Evolutionary conservation across 345 rosid species (phyloP), one percentile per base, ranked within the genome.

Genomic region (Rhodamnia argentea): DNA sequence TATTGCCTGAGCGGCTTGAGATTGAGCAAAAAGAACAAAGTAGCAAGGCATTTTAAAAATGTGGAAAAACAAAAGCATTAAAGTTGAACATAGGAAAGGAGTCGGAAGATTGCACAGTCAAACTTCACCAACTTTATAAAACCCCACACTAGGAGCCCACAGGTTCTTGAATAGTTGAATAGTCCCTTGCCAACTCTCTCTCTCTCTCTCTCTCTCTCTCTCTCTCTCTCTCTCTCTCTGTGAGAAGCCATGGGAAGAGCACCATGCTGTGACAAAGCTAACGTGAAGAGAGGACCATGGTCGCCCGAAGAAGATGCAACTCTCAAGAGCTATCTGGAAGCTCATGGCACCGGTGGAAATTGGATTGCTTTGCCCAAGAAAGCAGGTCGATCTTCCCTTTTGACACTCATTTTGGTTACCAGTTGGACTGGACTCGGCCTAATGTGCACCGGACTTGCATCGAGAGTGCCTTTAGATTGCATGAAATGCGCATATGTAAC

Each of bases 261-360:
- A 22, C 84, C 84, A 40, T 83, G 84, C 58, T 83, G 84, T 53
- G 84, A 83, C 84, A 83, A 83, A 83, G 84, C 55, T 23, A 83
- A 53, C 26, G 81, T 70, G 81, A 70, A 70, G 81, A 70, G 81
- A 70, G 81, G 81, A 37, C 81, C 81, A 3, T 70, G 81, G 81
- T 70, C 81, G 26, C 81, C 81, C 1, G 81, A 70, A 37, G 81
- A 70, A 70, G 81, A 70, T 70, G 47, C 81, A 70, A 37, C 81
- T 37, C 81, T 70, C 81, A 70, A 18, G 81, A 70, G 47, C 47
- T 37, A 70, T 70, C 47, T 70, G 47, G 81, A 70, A 70, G 47
- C 47, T 70, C 47, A 70, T 37, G 81, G 81, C 47, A 70, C 81
- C 37, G 81, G 81, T 70, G 81, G 81, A 70, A 70, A 70, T 37